Conservation (phyloP, 2,329 filamentous ascomycete species). For the Fusarium musae region DNA sequence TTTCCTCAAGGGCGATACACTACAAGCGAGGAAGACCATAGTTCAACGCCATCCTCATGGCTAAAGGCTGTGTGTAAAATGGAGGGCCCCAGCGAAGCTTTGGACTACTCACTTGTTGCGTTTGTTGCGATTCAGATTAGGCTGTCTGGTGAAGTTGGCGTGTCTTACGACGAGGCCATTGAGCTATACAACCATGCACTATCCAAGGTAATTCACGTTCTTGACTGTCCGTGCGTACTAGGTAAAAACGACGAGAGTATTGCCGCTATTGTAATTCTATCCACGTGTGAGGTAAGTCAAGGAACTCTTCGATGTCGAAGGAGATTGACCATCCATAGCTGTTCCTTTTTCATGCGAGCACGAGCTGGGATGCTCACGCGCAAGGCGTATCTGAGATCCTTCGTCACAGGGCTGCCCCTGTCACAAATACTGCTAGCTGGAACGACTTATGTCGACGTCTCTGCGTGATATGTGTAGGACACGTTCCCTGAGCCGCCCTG, state of each 20-base stretch:
- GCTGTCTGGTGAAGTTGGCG: background rate
- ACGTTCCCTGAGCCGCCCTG: fast-evolving
- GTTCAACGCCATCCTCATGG: background rate
- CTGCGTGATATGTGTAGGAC: slow-evolving; percentile 8
- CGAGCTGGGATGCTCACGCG: background rate
- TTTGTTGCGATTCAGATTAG: slow-evolving; percentile 11
- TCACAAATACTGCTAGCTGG: background rate
- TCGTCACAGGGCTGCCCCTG: background rate
- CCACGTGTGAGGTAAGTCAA: background rate
- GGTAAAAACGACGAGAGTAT: background rate
- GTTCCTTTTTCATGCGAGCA: background rate
- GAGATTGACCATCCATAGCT: background rate
- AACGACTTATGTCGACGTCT: slow-evolving; percentile 3
- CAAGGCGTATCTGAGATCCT: slow-evolving; percentile 16
- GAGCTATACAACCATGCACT: slow-evolving; percentile 1
- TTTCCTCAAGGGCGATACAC: background rate
- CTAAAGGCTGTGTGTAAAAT: background rate
- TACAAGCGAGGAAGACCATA: fast-evolving
- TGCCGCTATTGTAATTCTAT: slow-evolving; percentile 1
- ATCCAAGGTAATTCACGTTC: background rate
- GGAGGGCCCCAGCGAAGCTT: background rate
- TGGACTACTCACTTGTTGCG: slow-evolving; percentile 5
- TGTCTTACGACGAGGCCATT: background rate
- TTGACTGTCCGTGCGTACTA: background rate
- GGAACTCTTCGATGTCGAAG: no score